Percentiles rank a stretch among this genome's conserved stretches.
phyloP scores from a whole-genome alignment of 495 filamentous ascomycete species.

The Bryoglossum gracile region DNA sequence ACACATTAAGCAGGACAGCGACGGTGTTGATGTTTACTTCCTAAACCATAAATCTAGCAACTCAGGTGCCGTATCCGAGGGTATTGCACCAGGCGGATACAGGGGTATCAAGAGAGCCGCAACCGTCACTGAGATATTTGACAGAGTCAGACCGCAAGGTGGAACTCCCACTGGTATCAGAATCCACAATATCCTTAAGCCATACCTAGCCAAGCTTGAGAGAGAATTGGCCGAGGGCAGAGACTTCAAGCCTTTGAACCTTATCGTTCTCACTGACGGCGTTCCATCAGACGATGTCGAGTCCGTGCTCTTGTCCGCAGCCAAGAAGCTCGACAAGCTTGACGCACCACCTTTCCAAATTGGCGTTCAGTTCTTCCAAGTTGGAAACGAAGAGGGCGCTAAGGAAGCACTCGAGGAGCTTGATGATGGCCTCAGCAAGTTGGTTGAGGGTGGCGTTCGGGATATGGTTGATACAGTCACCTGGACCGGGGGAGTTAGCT shows the following conservation, averaged over 20 bases:
- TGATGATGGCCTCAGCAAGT: conserved; percentile 64
- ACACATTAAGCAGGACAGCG: no score
- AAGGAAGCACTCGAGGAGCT: conserved; percentile 58
- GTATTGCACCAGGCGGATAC: conserved; percentile 42
- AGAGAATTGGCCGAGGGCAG: conserved; percentile 39
- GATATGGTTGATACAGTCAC: conserved; percentile 96
- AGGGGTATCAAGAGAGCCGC: conserved; percentile 45
- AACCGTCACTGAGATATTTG: conserved; percentile 61
- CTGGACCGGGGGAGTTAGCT: conserved; percentile 44
- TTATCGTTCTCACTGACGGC: conserved; percentile 93
- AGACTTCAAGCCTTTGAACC: conserved; percentile 73
- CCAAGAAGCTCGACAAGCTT: conserved; percentile 61
- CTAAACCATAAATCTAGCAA: conserved; percentile 53
- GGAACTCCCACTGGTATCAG: conserved; percentile 71
- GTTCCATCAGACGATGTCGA: conserved; percentile 74
- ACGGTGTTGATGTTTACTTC: conserved; percentile 95
- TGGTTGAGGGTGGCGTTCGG: conserved; percentile 47
- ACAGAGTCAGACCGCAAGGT: conserved; percentile 51
- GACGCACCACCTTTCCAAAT: conserved; percentile 78
- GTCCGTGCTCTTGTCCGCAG: conserved; percentile 56
- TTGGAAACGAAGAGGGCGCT: conserved; percentile 67
- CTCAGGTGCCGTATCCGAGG: conserved; percentile 18
- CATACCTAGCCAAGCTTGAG: conserved; percentile 46
- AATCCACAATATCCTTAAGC: conserved; percentile 64
- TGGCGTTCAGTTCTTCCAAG: conserved; percentile 96